These are phyloP conservation scores for Nicotiana paniculata DNA, from an alignment of 257 asterid species.

Conservation along the genomic window DNA sequence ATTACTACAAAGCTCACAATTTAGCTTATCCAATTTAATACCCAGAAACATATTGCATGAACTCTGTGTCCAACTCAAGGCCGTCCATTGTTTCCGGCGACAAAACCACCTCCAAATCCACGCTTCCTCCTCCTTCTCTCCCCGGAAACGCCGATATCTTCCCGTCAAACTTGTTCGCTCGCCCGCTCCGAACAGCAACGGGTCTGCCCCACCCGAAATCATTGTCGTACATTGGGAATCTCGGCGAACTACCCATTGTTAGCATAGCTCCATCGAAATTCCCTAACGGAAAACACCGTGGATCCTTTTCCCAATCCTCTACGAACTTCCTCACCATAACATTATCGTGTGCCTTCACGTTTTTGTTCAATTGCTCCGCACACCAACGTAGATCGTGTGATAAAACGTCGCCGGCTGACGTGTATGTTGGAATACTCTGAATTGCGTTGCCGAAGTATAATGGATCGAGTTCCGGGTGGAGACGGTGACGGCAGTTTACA, in stretches of 20 bases:
- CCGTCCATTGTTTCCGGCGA: constrained; percentile 40
- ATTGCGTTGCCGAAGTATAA: constrained; percentile 56
- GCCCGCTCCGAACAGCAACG: constrained; percentile 35
- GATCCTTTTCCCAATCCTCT: constrained; percentile 39
- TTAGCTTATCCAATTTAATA: not conserved
- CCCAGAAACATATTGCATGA: constrained; percentile 40
- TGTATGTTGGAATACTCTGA: constrained; percentile 48
- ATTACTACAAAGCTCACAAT: too few species aligned
- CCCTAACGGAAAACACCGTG: constrained; percentile 55
- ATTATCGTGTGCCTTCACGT: constrained; percentile 39
- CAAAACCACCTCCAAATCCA: constrained; percentile 46
- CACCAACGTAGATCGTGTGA: constrained; percentile 37
- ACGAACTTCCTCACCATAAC: constrained; percentile 29
- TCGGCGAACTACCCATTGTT: constrained; percentile 19
- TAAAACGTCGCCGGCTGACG: constrained; percentile 36
- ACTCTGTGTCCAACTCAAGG: constrained; percentile 36
- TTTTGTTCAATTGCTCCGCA: constrained; percentile 36
- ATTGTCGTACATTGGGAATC: too few species aligned
- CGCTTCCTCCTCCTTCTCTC: constrained; percentile 31
- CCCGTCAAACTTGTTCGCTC: constrained; percentile 25
- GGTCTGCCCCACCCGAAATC: constrained; percentile 8
- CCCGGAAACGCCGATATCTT: constrained; percentile 37
- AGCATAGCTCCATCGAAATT: constrained; percentile 52
- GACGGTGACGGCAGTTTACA: constrained; percentile 53
- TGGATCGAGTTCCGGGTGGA: constrained; percentile 48